Percentiles rank a stretch among this genome's conserved stretches.
Conservation (phyloP, 2,329 filamentous ascomycete genomes). For the Lasiodiplodia hormozganensis region DNA sequence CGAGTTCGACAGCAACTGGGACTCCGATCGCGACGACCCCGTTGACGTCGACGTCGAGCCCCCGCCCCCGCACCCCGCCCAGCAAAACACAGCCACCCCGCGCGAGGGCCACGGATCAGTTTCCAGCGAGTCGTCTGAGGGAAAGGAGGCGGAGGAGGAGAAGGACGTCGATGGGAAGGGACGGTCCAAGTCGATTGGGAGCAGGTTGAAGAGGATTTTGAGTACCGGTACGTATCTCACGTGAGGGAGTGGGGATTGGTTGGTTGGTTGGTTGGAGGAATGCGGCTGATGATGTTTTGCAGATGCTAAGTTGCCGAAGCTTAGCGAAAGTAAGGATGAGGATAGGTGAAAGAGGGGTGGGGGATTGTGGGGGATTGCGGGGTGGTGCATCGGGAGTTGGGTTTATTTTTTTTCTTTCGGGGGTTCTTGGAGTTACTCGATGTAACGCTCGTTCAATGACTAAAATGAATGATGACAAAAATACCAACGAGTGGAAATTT, state of each 20-base stretch:
- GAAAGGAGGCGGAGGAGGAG: background rate
- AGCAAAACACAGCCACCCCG: background rate
- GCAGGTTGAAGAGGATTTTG: background rate
- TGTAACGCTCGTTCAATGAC: background rate
- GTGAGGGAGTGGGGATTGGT: too few relatives aligned
- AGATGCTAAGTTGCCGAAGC: background rate
- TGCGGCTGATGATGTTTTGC: background rate
- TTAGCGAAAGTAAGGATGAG: background rate
- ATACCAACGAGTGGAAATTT: too few relatives aligned
- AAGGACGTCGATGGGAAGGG: background rate
- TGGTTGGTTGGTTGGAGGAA: too few relatives aligned
- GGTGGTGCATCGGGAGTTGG: background rate
- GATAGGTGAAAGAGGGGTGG: background rate
- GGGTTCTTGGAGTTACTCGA: too few relatives aligned
- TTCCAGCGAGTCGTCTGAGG: background rate
- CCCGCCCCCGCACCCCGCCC: background rate
- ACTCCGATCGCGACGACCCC: background rate
- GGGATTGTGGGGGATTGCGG: too few relatives aligned
- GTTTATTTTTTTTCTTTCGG: background rate
- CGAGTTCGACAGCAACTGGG: background rate
- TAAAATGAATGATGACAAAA: background rate
- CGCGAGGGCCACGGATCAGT: background rate
- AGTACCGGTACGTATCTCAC: background rate
- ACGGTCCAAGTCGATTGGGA: background rate
- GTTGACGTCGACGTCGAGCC: too few relatives aligned